Evolutionary conservation across 371 early-diverging fungal species (phyloP).

Genomic region (Haplosporangium sp.): DNA sequence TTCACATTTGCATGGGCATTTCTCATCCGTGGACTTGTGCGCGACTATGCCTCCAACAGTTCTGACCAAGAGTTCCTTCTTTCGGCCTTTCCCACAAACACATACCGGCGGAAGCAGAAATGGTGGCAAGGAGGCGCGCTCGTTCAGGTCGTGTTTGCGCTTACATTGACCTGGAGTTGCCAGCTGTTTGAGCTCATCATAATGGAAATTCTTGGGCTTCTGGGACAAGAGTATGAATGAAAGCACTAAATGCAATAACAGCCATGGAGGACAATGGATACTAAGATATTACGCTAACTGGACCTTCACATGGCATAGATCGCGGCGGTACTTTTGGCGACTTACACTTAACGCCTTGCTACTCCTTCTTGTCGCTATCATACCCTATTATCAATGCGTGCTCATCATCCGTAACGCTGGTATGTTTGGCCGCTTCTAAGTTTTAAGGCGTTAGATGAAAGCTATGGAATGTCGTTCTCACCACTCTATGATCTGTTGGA

Average conservation of each 20-base stretch:
- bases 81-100: constrained; percentile 35
- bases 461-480: background rate
- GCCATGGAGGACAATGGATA: too few relatives aligned
- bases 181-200: constrained; percentile 85
- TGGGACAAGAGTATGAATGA: constrained; percentile 70
- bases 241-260: background rate
- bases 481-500: background rate
- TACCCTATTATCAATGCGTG: constrained; percentile 84
- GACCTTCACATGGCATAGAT: constrained; percentile 50
- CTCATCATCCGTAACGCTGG: constrained; percentile 64
- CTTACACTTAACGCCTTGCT: constrained; percentile 73
- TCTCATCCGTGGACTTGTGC: constrained; percentile 61
- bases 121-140: constrained; percentile 57
- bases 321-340: constrained; percentile 84
- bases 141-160: constrained; percentile 79
- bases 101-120: constrained; percentile 37
- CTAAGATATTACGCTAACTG: background rate
- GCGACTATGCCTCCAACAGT: constrained; percentile 62
- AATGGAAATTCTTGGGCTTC: constrained; percentile 80
- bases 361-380: constrained; percentile 70
- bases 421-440: constrained; percentile 2
- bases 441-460: constrained; percentile 24
- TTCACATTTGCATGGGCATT: constrained; percentile 67
- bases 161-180: constrained; percentile 82
- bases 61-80: constrained; percentile 51